Percentiles rank a stretch among this genome's conserved stretches.
phyloP scores from a whole-genome alignment of 1,284 basidiomycete species.

The Ustilago curta region DNA sequence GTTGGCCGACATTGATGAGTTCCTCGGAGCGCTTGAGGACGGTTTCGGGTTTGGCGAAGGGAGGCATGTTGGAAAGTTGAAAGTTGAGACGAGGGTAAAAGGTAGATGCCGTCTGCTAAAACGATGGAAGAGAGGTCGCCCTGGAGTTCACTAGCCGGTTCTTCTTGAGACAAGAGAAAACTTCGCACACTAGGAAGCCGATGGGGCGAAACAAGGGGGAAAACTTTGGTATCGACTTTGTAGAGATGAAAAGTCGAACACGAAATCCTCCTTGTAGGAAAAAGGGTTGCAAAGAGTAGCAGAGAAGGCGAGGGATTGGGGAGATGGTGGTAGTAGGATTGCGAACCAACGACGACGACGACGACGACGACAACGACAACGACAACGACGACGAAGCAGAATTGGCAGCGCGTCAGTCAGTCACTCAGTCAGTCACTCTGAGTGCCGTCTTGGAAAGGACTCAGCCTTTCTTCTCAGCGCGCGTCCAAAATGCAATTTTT shows the following conservation, averaged over 20 bases:
- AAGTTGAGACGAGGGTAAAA: constrained; percentile 4
- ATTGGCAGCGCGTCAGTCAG: constrained; percentile 8
- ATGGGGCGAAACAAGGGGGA: constrained; percentile 47
- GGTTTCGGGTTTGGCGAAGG: constrained; percentile 89
- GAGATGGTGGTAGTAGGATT: constrained; percentile 47
- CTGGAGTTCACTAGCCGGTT: constrained; percentile 53
- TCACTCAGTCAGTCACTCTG: no score
- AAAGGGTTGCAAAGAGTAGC: constrained; percentile 25
- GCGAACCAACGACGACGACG: constrained; percentile 7
- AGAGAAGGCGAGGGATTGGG: constrained; percentile 38
- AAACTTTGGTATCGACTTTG: constrained; percentile 31
- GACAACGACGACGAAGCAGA: neutral
- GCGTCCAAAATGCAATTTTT: no score
- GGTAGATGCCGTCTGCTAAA: constrained; percentile 40
- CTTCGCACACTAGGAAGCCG: constrained; percentile 51
- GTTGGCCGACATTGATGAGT: constrained; percentile 88
- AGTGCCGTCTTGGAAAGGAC: no score
- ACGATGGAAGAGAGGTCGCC: constrained; percentile 24
- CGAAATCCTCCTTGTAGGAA: constrained; percentile 32
- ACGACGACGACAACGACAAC: neutral
- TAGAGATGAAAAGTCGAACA: constrained; percentile 19
- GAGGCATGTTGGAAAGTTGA: constrained; percentile 73
- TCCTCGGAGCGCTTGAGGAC: constrained; percentile 89
- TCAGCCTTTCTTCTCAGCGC: constrained; percentile 1
- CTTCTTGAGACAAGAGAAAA: constrained; percentile 16